Evolutionary conservation across 768 basidiomycete species (phyloP).

Genomic region (Asterophora parasitica): DNA sequence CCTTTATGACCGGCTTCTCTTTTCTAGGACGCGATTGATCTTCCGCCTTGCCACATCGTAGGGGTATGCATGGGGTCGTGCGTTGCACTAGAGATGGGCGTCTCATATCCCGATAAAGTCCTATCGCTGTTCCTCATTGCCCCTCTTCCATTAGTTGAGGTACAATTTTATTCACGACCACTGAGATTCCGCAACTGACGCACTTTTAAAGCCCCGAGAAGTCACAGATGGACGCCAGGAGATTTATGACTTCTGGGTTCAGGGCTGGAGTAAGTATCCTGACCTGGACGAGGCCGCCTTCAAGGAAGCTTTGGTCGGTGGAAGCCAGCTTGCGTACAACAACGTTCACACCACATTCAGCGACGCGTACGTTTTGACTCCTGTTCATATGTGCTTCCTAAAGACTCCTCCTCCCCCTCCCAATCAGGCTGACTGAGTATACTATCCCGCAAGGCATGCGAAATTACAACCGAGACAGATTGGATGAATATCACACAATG

Average conservation of each 20-base stretch:
- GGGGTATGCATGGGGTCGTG: conserved; percentile 34
- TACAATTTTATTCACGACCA: conserved; percentile 4
- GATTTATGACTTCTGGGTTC: conserved; percentile 18
- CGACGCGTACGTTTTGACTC: conserved; percentile 20
- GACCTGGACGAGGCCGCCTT: conserved; percentile 4
- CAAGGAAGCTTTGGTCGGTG: conserved; percentile 3
- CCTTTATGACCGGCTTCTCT: background rate
- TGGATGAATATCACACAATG: conserved; percentile 26
- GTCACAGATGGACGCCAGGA: conserved; percentile 30
- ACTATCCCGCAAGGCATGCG: conserved; percentile 18
- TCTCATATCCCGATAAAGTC: conserved; percentile 29
- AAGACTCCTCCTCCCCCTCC: too few relatives aligned
- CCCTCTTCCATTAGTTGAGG: conserved; percentile 30
- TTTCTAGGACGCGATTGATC: conserved; percentile 28
- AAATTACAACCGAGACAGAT: conserved; percentile 23
- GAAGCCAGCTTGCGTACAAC: conserved; percentile 24
- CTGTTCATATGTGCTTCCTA: too few relatives aligned
- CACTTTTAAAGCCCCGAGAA: conserved; percentile 23
- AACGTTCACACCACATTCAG: conserved; percentile 18
- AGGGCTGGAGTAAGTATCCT: conserved; percentile 5
- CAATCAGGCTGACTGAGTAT: conserved; percentile 22
- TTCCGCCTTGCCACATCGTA: conserved; percentile 35
- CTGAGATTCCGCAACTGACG: background rate
- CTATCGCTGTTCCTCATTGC: conserved; percentile 33
- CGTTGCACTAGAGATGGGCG: conserved; percentile 29